phyloP scores from a whole-genome alignment of 2,329 filamentous ascomycete species.

The Pestalotiopsis sp. region DNA sequence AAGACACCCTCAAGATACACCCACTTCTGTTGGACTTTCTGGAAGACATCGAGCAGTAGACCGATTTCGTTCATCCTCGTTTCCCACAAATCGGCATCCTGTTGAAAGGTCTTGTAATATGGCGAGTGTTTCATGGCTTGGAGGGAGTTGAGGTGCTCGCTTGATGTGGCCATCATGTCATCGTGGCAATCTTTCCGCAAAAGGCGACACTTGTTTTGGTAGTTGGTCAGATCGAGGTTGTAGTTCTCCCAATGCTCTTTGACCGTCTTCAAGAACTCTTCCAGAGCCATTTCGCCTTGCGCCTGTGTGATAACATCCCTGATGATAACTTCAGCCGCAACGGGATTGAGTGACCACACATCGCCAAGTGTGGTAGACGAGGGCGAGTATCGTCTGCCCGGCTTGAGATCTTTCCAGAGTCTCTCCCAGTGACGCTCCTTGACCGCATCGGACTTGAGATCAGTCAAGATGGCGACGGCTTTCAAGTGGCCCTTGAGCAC shows the following conservation, averaged over 20 bases:
- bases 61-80: conserved; percentile 97
- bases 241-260: conserved; percentile 98
- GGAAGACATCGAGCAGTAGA: conserved; percentile 98
- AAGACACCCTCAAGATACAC: conserved; percentile 99
- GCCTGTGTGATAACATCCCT: conserved; percentile 93
- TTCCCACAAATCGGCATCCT: conserved; percentile 95
- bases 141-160: conserved; percentile 94
- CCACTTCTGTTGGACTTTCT: conserved; percentile 99
- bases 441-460: conserved; percentile 95
- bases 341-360: conserved; percentile 95
- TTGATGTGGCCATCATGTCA: conserved; percentile 96
- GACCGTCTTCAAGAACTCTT: conserved; percentile 96
- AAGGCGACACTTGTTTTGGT: conserved; percentile 96
- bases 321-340: conserved; percentile 84
- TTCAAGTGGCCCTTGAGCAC: conserved; percentile 88
- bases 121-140: conserved; percentile 99
- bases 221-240: conserved; percentile 89
- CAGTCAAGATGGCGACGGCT: conserved; percentile 83
- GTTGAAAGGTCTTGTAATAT: conserved; percentile 99
- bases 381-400: conserved; percentile 90
- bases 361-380: conserved; percentile 96
- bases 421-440: conserved; percentile 96
- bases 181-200: conserved; percentile 86
- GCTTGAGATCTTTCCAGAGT: conserved; percentile 94
- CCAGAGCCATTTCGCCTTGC: conserved; percentile 95